Evolutionary conservation across 108 stramenopile genomes (phyloP), one percentile per base, ranked within the genome.

Genomic region (Pelagomonas calceolata): DNA sequence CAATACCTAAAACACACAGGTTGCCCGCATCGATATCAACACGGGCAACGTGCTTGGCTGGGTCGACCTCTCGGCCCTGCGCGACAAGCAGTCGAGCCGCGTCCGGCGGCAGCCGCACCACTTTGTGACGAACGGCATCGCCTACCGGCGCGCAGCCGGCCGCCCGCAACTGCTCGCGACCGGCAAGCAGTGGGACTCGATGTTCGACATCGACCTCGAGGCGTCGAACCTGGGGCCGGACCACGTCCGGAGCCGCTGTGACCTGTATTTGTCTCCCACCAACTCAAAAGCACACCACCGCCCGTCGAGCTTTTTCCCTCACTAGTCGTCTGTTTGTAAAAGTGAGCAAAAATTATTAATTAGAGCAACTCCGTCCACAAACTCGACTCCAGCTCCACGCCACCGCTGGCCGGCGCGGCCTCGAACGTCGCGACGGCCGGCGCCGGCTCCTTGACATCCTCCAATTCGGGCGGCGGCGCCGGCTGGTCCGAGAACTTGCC

Each of bases 401-500:
- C 39, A 5, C 9, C 39, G 39, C 39, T n/a, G n/a, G n/a, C 39
- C 39, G 39, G 39, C 39, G 9, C 9, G 39, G 5, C 39, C 9
- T 10, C 39, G 39, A 43, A 12, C 39, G 39, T 5, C 39, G 39
- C 39, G 39, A 43, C 39, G 12, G 39, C 9, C 39, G 39, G 39
- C 39, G 39, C 9, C 39, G 39, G 39, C 39, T 5, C 9, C 39
- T 43, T 43, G 9, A 10, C 39, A 12, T 5, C 9, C 39, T 43
- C 39, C n/a, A n/a, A n/a, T 43, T 43, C 39, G 39, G 39, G 39
- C 39, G 12, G 39, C 9, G 39, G 39, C 9, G 39, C 39, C 9
- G 39, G 39, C 39, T 43, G 5, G 39, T 12, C 39, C 39, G 39
- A 5, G 39, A 43, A 43, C 63, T 71, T 71, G 30, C 70, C 70